These are phyloP conservation scores for Emergomyces pasteurianus DNA, from an alignment of 2,329 filamentous ascomycete genomes.

Conservation along the genomic window DNA sequence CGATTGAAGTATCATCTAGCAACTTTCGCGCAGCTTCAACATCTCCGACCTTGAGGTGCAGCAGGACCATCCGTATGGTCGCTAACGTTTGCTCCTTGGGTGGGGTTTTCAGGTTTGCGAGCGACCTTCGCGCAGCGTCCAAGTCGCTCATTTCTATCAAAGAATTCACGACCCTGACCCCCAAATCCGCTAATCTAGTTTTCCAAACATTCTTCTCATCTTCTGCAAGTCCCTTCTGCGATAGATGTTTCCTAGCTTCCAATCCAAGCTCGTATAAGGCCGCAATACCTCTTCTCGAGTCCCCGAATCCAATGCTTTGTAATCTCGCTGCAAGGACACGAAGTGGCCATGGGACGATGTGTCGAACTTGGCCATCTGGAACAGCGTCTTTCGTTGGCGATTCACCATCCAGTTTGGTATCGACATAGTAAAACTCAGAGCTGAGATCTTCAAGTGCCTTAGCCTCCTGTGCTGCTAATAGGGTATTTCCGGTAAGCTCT, in stretches of 20 bases:
- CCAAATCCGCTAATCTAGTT: slow-evolving; percentile 59
- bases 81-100: slow-evolving; percentile 21
- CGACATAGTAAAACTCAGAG: slow-evolving; percentile 42
- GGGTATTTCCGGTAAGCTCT: slow-evolving; percentile 60
- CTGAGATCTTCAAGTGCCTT: slow-evolving; percentile 50
- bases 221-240: slow-evolving; percentile 39
- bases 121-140: slow-evolving; percentile 62
- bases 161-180: slow-evolving; percentile 47
- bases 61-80: slow-evolving; percentile 41
- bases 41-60: slow-evolving; percentile 72
- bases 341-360: slow-evolving; percentile 77
- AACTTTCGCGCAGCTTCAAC: slow-evolving; percentile 52
- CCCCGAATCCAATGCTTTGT: slow-evolving; percentile 74
- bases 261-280: slow-evolving; percentile 79
- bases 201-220: slow-evolving; percentile 57
- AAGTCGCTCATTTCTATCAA: slow-evolving; percentile 64
- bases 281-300: slow-evolving; percentile 73
- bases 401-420: slow-evolving; percentile 16
- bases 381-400: slow-evolving; percentile 50
- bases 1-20: slow-evolving; percentile 24
- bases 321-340: slow-evolving; percentile 72
- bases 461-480: slow-evolving; percentile 55
- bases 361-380: slow-evolving; percentile 36
- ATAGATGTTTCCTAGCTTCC: slow-evolving; percentile 56
- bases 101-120: slow-evolving; percentile 44